Evolutionary conservation across 129 eudicot genomes (phyloP), one percentile per base, ranked within the genome.

Genomic region (Dittrichia graveolens): DNA sequence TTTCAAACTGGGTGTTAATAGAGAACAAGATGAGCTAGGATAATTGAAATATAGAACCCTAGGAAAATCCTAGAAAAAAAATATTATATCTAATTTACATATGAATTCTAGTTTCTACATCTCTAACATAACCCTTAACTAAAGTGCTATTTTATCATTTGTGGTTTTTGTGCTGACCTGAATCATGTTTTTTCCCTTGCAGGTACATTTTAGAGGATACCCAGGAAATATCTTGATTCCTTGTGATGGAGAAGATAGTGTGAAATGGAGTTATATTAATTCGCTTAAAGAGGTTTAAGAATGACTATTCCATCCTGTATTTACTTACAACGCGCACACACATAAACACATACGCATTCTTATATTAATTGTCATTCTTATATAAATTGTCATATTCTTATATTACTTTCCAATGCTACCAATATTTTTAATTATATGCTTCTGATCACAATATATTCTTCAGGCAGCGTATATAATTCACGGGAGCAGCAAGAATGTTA

Each of bases 161-260:
- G 14, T 71, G 73, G 31, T 24, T 24, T 24, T 24, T 59, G 56
- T 18, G 66, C 63, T 61, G 74, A 73, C 50, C 19, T 52, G 34
- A 73, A 8, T 65, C 42, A 44, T n/a, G 40, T 72, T 39, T 40
- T 52, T 45, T 42, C 59, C 45, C 41, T 24, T 85, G 72, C 89
- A 94, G 99, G 90, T 94, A 58, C 99, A 94, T 86, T 94, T 90
- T 81, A 90, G 99, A 81, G 97, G 99, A 75, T 94, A 90, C 80
- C 99, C 99, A 7, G 85, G 78, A 68, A 86, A 77, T 76, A 39
- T 83, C 31, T 86, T 94, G 81, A 86, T 87, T 31, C 99, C 99
- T 39, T 94, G 99, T 83, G 96, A 94, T 57, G 93, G 91, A n/a
- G 97, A 94, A 84, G 99, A 94, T 74, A 82, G 91, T 85, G 96